Evolutionary conservation across 805 yeast genomes (phyloP), one percentile per base, ranked within the genome.

Genomic region (Candida ipomoeae): DNA sequence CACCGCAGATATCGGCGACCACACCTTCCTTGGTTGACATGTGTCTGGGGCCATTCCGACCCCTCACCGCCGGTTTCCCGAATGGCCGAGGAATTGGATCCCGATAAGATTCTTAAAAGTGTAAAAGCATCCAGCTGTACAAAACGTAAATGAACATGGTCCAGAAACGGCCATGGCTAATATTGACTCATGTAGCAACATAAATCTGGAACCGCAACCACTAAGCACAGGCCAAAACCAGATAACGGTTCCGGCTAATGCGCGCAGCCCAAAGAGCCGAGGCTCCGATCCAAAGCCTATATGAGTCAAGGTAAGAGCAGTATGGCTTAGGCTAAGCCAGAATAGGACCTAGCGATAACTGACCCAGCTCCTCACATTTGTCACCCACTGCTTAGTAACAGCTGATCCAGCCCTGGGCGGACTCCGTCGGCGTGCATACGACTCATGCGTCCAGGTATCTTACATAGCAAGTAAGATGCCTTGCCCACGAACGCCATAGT

Each of bases 381-480:
- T 5, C 15, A 37, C 5, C 20, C 32, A 7, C 10, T 6, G 31
- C 10, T 23, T 23, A 21, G 17, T n/a, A 21, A 39, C 18, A 14
- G 11, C 4, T 10, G 23, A 11, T 21, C n/a, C 21, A 29, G 15
- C 17, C 15, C 10, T 31, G 37, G 11, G 45, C 38, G 31, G 31
- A 42, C 38, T 33, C 31, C 29, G 18, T 15, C 31, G 38, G 37
- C n/a, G 38, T 42, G 45, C 45, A 42, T n/a, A 33, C 20, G n/a
- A 20, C 31, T 17, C 38, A 33, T 42, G 45, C 45, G 15, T 17
- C 23, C n/a, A 20, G 38, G n/a, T 42, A 41, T 41, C 44, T 31
- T 31, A 41, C 44, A 32, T 41, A 42, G 38, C 38, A 42, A 33
- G n/a, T 42, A 33, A n/a, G 38, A 42, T 31, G 36, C 6, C 35